Conservation (phyloP, 169 alveolate genomes). For the Eimeria sp. region DNA sequence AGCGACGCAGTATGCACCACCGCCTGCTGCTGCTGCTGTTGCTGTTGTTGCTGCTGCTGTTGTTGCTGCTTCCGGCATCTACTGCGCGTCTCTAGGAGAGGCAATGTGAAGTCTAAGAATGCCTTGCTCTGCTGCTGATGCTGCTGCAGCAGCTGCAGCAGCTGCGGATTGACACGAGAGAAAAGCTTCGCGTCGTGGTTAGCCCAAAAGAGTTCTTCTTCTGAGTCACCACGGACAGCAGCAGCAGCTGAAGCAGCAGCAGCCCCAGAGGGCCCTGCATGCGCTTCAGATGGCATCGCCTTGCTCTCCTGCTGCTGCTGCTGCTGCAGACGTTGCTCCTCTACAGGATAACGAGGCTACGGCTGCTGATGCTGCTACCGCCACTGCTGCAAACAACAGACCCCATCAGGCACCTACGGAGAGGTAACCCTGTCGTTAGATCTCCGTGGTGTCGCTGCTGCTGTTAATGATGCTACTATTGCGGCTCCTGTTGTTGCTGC, state of each 20-base stretch:
- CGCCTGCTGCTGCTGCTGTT: constrained; percentile 49
- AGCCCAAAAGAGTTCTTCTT: constrained; percentile 68
- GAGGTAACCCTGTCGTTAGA: background rate
- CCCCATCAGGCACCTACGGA: background rate
- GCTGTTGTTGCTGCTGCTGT: constrained; percentile 39
- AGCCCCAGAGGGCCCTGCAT: constrained; percentile 36
- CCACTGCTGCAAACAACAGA: background rate
- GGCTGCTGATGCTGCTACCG: constrained; percentile 22
- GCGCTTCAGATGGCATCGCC: constrained; percentile 14
- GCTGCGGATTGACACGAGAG: constrained; percentile 67
- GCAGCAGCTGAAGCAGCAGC: constrained; percentile 29
- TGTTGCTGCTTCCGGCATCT: background rate
- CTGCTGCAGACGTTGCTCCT: background rate
- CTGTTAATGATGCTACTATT: constrained; percentile 4
- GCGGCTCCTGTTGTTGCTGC: background rate
- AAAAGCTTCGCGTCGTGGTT: constrained; percentile 33
- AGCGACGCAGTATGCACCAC: constrained; percentile 29
- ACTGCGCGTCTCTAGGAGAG: constrained; percentile 25
- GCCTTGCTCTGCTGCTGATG: constrained; percentile 68
- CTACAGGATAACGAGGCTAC: background rate
- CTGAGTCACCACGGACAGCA: constrained; percentile 14
- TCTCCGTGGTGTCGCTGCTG: background rate
- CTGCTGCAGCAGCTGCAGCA: constrained; percentile 77
- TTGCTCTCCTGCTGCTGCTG: background rate
- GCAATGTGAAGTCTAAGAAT: constrained; percentile 33